Conservation (phyloP, 2,329 filamentous ascomycete species). For the Fusarium duplospermum region DNA sequence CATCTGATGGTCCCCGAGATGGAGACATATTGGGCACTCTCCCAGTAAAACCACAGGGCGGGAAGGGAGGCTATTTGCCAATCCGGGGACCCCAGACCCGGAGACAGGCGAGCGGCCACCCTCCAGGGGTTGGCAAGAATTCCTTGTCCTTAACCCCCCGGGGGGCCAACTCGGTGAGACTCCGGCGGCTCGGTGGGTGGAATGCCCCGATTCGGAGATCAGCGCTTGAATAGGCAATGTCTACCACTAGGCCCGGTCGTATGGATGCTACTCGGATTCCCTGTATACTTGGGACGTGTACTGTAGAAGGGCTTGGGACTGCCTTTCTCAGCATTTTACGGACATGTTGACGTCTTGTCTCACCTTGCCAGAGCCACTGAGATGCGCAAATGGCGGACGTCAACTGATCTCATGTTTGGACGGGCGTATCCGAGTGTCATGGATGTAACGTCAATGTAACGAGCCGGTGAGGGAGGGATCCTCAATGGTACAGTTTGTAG, state of each 20-base stretch:
- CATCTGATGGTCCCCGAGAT: constrained; percentile 1
- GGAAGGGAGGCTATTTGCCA: constrained; percentile 12
- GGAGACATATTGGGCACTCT: neutral
- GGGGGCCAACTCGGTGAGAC: constrained; percentile 13
- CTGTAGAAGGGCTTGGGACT: neutral
- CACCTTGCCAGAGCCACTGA: neutral
- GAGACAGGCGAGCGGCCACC: neutral
- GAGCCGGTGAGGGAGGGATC: neutral
- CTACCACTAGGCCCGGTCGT: neutral
- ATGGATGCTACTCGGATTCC: constrained; percentile 3
- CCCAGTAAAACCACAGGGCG: neutral
- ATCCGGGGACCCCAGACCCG: constrained; percentile 42
- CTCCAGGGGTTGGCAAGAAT: neutral
- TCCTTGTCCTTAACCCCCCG: neutral
- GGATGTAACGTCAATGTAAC: constrained; percentile 2
- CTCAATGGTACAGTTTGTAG: neutral
- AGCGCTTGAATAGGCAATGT: constrained; percentile 21
- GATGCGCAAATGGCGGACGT: neutral
- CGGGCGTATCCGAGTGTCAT: neutral
- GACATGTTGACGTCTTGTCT: neutral
- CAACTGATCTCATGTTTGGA: neutral
- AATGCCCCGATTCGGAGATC: constrained; percentile 8
- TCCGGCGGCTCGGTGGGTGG: constrained; percentile 23
- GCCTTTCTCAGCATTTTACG: neutral
- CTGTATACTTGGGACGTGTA: neutral